Evolutionary conservation across 2,329 filamentous ascomycete species (phyloP).

Genomic region (Cercospora sp.): DNA sequence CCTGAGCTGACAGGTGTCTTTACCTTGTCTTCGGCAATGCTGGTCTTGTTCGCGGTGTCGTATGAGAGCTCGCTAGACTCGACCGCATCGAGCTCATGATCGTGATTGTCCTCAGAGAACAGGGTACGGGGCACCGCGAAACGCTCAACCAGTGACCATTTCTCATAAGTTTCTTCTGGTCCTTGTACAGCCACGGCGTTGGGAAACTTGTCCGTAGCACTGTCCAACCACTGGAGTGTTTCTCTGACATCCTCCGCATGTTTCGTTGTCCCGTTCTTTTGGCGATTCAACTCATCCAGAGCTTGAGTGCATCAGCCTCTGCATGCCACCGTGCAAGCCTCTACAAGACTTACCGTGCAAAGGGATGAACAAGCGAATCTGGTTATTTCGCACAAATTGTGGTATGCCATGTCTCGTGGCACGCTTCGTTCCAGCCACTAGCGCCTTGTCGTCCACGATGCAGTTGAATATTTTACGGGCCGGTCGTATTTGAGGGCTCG

Average conservation of each 20-base stretch:
- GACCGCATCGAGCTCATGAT: conserved; percentile 40
- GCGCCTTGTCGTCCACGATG: conserved; percentile 54
- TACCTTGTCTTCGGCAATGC: conserved; percentile 37
- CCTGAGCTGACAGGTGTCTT: conserved; percentile 48
- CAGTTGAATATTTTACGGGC: conserved; percentile 54
- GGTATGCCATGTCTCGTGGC: conserved; percentile 54
- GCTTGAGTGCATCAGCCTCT: conserved; percentile 37
- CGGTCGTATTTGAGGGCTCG: conserved; percentile 23
- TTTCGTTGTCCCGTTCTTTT: conserved; percentile 46
- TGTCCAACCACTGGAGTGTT: conserved; percentile 53
- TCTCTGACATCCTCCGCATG: conserved; percentile 50
- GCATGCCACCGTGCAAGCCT: neutral
- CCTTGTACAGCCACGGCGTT: conserved; percentile 50
- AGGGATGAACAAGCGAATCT: conserved; percentile 54
- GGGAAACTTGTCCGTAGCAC: conserved; percentile 49
- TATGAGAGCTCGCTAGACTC: conserved; percentile 39
- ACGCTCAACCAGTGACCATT: conserved; percentile 53
- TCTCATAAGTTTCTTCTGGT: conserved; percentile 48
- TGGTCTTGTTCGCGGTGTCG: conserved; percentile 39
- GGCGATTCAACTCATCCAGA: conserved; percentile 48
- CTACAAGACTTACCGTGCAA: conserved; percentile 48
- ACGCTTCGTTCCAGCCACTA: conserved; percentile 53
- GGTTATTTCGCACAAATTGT: conserved; percentile 53
- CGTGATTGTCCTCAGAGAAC: conserved; percentile 50
- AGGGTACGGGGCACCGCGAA: conserved; percentile 51